Conservation (phyloP, 257 asterid genomes). For the Craterostigma plantagineum region DNA sequence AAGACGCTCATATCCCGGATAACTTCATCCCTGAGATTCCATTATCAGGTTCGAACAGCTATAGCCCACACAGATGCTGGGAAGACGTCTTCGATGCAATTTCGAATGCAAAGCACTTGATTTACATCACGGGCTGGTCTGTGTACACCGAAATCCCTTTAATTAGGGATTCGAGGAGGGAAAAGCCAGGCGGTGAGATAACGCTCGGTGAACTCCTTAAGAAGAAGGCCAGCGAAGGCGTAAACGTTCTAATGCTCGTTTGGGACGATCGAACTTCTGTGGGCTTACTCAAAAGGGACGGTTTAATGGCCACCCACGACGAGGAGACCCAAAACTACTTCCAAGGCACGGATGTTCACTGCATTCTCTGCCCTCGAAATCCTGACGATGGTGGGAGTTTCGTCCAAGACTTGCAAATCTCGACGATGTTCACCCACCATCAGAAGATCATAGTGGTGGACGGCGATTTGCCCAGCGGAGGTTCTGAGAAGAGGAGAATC, state of each 20-base stretch:
- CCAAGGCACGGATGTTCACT: slow-evolving; percentile 39
- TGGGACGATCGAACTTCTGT: slow-evolving; percentile 90
- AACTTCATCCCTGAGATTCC: slow-evolving; percentile 52
- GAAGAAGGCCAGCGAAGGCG: slow-evolving; percentile 65
- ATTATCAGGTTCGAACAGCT: slow-evolving; percentile 38
- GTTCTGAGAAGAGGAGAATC: slow-evolving; percentile 27
- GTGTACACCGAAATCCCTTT: slow-evolving; percentile 58
- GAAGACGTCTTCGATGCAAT: slow-evolving; percentile 74
- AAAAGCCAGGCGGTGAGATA: slow-evolving; percentile 53
- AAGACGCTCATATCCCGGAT: slow-evolving; percentile 70
- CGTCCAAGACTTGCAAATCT: slow-evolving; percentile 51
- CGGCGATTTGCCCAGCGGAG: slow-evolving; percentile 31
- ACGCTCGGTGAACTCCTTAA: slow-evolving; percentile 66
- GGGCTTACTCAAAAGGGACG: slow-evolving; percentile 49
- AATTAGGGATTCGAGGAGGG: slow-evolving; percentile 61
- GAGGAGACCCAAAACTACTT: slow-evolving; percentile 52
- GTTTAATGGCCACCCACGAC: slow-evolving; percentile 82
- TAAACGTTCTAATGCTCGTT: slow-evolving; percentile 60
- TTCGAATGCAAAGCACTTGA: slow-evolving; percentile 53
- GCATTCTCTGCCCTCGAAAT: slow-evolving; percentile 63
- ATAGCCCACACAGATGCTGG: slow-evolving; percentile 71
- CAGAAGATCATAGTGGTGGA: slow-evolving; percentile 72
- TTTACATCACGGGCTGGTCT: slow-evolving; percentile 88
- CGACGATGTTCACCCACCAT: slow-evolving; percentile 85
- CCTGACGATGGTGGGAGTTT: slow-evolving; percentile 80